Base-by-base conservation (phyloP, 768 basidiomycete genomes). In the Tremella yokohamensis region DNA sequence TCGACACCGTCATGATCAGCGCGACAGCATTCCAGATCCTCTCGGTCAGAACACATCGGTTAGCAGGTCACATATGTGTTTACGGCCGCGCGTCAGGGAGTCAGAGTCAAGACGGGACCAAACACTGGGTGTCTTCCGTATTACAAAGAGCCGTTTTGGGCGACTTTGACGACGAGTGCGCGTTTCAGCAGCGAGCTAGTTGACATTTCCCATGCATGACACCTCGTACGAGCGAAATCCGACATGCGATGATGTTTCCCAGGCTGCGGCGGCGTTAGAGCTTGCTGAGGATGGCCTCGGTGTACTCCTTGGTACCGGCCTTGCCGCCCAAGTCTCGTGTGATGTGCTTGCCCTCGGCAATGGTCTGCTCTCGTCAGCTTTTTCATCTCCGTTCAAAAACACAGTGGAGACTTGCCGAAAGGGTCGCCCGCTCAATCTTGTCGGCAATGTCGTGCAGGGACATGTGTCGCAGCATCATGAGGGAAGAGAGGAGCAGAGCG, bases 381-480 rank as follows among this genome's bases (percentile, higher is more conserved):
- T n/a, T 47, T 34, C 22, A 38, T 54, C 24, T 3, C 22, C 13
- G 9, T 24, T 7, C 38, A 25, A 34, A 1, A 34, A 54, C 19
- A 48, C 15, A 8, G 22, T 6, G 42, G 15, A 4, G 4, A 34
- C 20, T 34, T 16, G 49, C 26, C 13, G 45, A 24, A 44, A 79
- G 84, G 48, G 89, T 84, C 62, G 96, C 96, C 78, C 85, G 85
- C 80, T 98, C 91, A 65, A 99, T 98, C 78, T 83, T 88, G 71
- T 82, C 80, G 15, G 96, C 96, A 72, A 90, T 81, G 51, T 86
- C 83, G 75, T 83, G 81, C 65, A 98, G 79, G 73, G 85, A 85
- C 96, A 99, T 97, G 81, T 97, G 94, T 79, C 91, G 85, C 72
- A 98, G 77, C 94, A 98, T 97, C 96, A 98, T 98, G 61, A 98